Conservation (phyloP, 163 green algal genomes). For the Prototheca stagnorum region DNA sequence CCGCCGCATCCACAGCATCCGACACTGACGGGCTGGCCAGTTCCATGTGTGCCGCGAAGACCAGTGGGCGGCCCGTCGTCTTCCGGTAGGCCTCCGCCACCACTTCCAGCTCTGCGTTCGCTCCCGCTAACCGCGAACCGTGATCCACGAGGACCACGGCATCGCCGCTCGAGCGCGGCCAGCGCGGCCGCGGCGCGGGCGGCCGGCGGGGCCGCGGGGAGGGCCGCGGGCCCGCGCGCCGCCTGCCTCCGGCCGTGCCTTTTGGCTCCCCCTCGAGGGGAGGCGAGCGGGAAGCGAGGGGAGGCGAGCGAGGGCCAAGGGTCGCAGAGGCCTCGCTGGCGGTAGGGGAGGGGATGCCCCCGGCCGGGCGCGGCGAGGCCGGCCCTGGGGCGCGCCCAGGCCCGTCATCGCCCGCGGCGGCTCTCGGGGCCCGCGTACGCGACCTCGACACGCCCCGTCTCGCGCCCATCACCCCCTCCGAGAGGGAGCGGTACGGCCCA, state of each 20-base stretch:
- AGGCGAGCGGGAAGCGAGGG: background rate
- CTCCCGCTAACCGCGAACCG: conserved; percentile 42
- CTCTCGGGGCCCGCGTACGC: too few relatives aligned
- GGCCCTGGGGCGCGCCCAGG: too few relatives aligned
- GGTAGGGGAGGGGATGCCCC: too few relatives aligned
- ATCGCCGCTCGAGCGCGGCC: too few relatives aligned
- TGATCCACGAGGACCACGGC: conserved; percentile 75
- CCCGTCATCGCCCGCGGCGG: too few relatives aligned
- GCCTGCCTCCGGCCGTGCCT: background rate
- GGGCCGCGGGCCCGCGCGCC: background rate
- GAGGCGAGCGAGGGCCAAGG: background rate
- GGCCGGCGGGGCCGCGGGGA: background rate
- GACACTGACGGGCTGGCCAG: conserved; percentile 41
- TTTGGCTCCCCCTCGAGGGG: background rate
- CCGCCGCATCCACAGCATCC: conserved; percentile 25
- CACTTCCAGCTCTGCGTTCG: conserved; percentile 54
- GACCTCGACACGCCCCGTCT: too few relatives aligned
- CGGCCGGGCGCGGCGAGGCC: too few relatives aligned
- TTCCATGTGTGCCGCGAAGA: conserved; percentile 57
- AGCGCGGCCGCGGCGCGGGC: conserved; percentile 3
- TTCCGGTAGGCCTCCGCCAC: conserved; percentile 36
- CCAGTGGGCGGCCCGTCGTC: conserved; percentile 15
- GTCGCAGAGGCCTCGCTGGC: background rate
- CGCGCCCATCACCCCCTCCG: too few relatives aligned
- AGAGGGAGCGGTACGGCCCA: too few relatives aligned